Base-by-base conservation (phyloP, 2,329 filamentous ascomycete species). In the Botrytis sinoallii region DNA sequence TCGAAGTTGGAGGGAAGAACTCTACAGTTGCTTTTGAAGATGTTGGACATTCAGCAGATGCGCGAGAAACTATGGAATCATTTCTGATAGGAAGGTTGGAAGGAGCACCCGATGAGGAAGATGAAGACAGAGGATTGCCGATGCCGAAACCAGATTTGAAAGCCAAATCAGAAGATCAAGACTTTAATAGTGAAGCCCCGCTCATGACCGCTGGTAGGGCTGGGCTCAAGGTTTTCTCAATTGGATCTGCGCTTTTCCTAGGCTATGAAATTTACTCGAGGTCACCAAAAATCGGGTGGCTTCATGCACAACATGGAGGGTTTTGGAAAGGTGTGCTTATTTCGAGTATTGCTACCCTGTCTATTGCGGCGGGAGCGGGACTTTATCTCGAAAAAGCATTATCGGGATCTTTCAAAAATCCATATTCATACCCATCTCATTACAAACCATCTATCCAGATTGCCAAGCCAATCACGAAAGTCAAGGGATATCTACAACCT, bases 1-100 rank as follows among this genome's bases (percentile, higher is more conserved):
- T 93, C 74, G 93, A 95, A 76, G 91, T 93, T 42, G 93, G 87
- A 77, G 93, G 93, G 73, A 90, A 91, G 78, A 93, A 96, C 83
- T 90, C 91, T 66, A 93, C 91, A 61, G 90, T 93, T 81, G 91
- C 90, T 60, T 96, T 95, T 79, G 93, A 96, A 83, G 92, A 95
- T 79, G 92, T 93, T 55, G 93, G 93, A 63, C 93, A 97, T 85
- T 94, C 91, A 93, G 81, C 59, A 18, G 75, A 76, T 69, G 71
- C 75, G 29, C 42, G 74, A 67, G 75, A 76, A 68, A 73, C 60
- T 12, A 69, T 77, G 75, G 73, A 74, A 48, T 25, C 29, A 32
- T 63, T 75, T 42, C 29, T 75, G 22, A 60, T 76, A 42, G 74
- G 75, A 18, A 70, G 70, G n/a, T 16, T 74, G 20, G 73, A 75